A percentile compares a stretch with the other conserved stretches of the same genome.
These are phyloP conservation scores for Solanum pennellii DNA, from an alignment of 257 asterid genomes.

Conservation along the genomic window DNA sequence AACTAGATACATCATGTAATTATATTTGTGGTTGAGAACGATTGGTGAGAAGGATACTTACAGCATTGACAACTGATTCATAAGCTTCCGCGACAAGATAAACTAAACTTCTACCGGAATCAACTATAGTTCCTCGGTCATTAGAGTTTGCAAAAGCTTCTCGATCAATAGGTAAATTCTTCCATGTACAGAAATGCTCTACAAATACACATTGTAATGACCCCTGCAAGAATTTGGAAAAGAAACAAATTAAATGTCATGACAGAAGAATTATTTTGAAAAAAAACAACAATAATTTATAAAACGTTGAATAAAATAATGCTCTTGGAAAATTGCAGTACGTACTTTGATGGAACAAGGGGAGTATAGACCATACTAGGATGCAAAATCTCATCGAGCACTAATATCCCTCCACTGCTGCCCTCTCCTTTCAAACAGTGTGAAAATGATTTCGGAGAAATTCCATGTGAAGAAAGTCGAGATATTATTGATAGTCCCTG, in stretches of 20 bases:
- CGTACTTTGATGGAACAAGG: slow-evolving; percentile 82
- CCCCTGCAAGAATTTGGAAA: slow-evolving; percentile 32
- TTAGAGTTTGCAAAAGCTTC: slow-evolving; percentile 53
- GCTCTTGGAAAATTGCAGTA: slow-evolving; percentile 3
- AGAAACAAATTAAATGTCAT: neutral
- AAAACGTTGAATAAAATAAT: no score
- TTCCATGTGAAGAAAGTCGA: slow-evolving; percentile 58
- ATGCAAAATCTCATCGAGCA: slow-evolving; percentile 24
- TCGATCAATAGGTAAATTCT: slow-evolving; percentile 50
- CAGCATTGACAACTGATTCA: slow-evolving; percentile 61
- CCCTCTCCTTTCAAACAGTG: slow-evolving; percentile 82
- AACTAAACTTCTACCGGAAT: slow-evolving; percentile 80
- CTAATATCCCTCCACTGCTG: slow-evolving; percentile 70
- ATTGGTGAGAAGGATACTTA: slow-evolving; percentile 18
- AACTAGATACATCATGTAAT: no score
- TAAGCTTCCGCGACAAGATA: slow-evolving; percentile 73
- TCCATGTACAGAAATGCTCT: slow-evolving; percentile 65
- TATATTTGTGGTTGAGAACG: no score
- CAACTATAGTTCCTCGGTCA: slow-evolving; percentile 59
- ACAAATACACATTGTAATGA: slow-evolving; percentile 69
- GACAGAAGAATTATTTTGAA: neutral
- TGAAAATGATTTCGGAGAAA: slow-evolving; percentile 68
- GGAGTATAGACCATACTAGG: slow-evolving; percentile 66
- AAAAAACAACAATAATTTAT: neutral
- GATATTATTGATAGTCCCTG: slow-evolving; percentile 59